Base-by-base conservation (phyloP, 2,329 filamentous ascomycete species). In the Graphilbum ipis-grandicollis region DNA sequence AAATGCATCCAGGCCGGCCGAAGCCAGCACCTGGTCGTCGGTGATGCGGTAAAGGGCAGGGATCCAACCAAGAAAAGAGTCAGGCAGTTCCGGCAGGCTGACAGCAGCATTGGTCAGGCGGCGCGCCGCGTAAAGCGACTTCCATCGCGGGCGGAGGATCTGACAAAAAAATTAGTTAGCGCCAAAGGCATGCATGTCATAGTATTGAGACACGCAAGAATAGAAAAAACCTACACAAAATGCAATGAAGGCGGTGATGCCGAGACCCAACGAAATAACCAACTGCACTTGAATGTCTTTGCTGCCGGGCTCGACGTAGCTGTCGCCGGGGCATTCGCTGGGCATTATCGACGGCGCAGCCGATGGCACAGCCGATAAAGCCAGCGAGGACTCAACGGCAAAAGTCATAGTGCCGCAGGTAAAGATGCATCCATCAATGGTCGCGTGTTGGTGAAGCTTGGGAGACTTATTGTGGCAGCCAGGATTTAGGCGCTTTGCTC, bases 1-100 rank as follows among this genome's bases (percentile, higher is more conserved):
- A 58, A 83, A 98, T 35, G 90, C 90, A 60, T 98, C 90, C 35
- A 98, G 68, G 0, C 90, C 90, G 15, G 88, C 88, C 17, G 85
- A 88, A 14, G 80, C 76, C 37, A 98, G 65, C 4, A 98, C 75
- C 56, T 96, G 80, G 51, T 93, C 77, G 46, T 96, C 86, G 2
- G 76, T 83, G 42, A 98, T 81, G 46, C 60, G 72, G 60, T 85
- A 90, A 30, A 98, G 60, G 3, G 76, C 74, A 2, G 85, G 75
- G 33, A 98, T 90, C 90, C 90, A 98, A 50, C 88, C 88, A 47
- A 96, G 81, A 50, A 93, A 75, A 33, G 72, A 79, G 51, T 86
- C 73, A 15, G 88, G 82, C 9, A 98, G 69, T 25, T 78, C 67
- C 7, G 90, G 92, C 17, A 96, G 65, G 22, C 66, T 58, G 42